phyloP scores from a whole-genome alignment of 1,139 yeast genomes.

The Martiniozyma asiatica region DNA sequence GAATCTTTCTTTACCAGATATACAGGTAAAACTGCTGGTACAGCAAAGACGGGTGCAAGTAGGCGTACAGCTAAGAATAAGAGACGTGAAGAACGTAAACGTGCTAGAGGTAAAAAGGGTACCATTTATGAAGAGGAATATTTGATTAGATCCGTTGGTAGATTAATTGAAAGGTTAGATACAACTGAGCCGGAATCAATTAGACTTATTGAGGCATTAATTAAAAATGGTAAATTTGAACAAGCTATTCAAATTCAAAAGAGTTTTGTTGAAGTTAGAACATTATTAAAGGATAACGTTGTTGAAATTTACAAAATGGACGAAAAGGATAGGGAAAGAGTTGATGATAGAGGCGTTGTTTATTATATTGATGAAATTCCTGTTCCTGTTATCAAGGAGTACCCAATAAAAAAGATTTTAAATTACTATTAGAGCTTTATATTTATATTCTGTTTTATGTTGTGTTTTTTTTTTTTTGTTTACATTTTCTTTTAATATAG shows the following conservation, averaged over 20 bases:
- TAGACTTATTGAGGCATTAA: conserved; percentile 60
- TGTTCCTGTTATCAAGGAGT: conserved; percentile 46
- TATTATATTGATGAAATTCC: conserved; percentile 68
- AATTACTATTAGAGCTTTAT: conserved; percentile 44
- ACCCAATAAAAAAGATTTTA: conserved; percentile 43
- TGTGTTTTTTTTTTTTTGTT: background rate
- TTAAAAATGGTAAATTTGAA: conserved; percentile 60
- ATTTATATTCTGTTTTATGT: conserved; percentile 1
- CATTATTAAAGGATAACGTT: conserved; percentile 43
- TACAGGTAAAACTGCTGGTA: conserved; percentile 90
- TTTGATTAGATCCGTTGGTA: conserved; percentile 73
- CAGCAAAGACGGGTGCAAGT: conserved; percentile 94
- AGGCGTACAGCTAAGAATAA: conserved; percentile 83
- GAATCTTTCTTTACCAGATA: conserved; percentile 91
- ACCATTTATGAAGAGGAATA: conserved; percentile 96
- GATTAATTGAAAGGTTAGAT: conserved; percentile 73
- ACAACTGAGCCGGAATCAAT: conserved; percentile 67
- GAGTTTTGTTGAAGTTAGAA: conserved; percentile 47
- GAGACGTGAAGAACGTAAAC: conserved; percentile 90
- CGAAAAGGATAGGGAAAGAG: conserved; percentile 76
- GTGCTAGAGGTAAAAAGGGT: conserved; percentile 95
- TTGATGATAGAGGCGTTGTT: conserved; percentile 79
- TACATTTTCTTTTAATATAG: background rate
- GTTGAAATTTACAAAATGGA: conserved; percentile 69
- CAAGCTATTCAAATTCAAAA: conserved; percentile 79